phyloP scores from a whole-genome alignment of 2,329 filamentous ascomycete genomes.

The Hymenotorrendiella dingleyae region DNA sequence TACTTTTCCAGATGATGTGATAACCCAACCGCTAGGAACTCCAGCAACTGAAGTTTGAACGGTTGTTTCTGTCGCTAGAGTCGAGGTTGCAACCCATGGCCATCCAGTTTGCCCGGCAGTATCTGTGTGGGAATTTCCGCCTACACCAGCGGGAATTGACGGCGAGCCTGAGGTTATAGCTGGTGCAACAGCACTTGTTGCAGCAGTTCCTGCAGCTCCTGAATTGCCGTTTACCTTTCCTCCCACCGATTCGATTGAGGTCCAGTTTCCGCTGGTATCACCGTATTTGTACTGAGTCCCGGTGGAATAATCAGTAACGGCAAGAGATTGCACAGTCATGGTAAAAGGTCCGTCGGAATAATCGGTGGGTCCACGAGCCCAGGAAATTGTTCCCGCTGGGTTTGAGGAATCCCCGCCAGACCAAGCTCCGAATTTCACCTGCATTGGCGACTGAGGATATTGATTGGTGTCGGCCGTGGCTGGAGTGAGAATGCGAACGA shows the following conservation, averaged over 20 bases:
- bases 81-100: constrained; percentile 59
- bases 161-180: constrained; percentile 56
- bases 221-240: constrained; percentile 67
- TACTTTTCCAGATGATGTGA: constrained; percentile 73
- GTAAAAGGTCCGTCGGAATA: constrained; percentile 77
- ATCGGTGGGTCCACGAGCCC: constrained; percentile 82
- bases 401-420: constrained; percentile 79
- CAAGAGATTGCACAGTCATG: constrained; percentile 74
- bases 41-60: constrained; percentile 37
- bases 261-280: constrained; percentile 71
- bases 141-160: constrained; percentile 65
- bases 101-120: constrained; percentile 54
- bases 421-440: constrained; percentile 88
- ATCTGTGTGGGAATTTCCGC: constrained; percentile 47
- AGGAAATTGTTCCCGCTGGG: constrained; percentile 73
- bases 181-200: constrained; percentile 51
- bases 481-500: constrained; percentile 69
- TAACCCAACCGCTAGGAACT: constrained; percentile 75
- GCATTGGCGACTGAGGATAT: constrained; percentile 95
- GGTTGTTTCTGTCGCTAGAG: constrained; percentile 40
- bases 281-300: constrained; percentile 79
- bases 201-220: constrained; percentile 33
- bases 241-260: constrained; percentile 74
- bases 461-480: constrained; percentile 63
- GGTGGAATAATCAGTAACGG: constrained; percentile 87